These are phyloP conservation scores for Zizania latifolia DNA, from an alignment of 176 grass and related monocot species.

Conservation along the genomic window DNA sequence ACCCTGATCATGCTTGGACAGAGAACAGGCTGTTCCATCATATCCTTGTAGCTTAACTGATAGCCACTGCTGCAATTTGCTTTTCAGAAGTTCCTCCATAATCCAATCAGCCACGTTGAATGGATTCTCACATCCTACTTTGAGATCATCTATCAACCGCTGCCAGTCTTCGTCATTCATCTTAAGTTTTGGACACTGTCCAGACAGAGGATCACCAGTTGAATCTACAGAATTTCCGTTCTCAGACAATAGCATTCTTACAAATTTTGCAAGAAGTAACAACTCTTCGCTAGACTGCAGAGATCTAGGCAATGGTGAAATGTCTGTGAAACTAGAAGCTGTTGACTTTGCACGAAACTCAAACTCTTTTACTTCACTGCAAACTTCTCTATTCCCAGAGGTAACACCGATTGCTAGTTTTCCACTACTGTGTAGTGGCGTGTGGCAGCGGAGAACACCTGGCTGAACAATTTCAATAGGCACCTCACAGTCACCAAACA, in stretches of 20 bases:
- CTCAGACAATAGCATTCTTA: slow-evolving; percentile 57
- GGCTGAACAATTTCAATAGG: slow-evolving; percentile 81
- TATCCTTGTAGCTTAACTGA: slow-evolving; percentile 40
- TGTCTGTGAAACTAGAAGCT: slow-evolving; percentile 26
- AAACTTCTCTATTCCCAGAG: slow-evolving; percentile 75
- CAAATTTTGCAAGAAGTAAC: slow-evolving; percentile 60
- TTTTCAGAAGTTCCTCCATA: slow-evolving; percentile 78
- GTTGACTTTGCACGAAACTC: slow-evolving; percentile 62
- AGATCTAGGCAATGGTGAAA: slow-evolving; percentile 29
- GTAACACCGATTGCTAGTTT: slow-evolving; percentile 68
- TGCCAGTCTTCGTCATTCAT: slow-evolving; percentile 48
- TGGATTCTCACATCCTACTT: slow-evolving; percentile 41
- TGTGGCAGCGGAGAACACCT: slow-evolving; percentile 79
- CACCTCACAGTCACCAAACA: slow-evolving; percentile 77
- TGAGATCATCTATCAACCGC: slow-evolving; percentile 45
- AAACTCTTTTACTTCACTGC: slow-evolving; percentile 80
- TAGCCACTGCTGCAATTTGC: slow-evolving; percentile 72
- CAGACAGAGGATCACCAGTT: slow-evolving; percentile 21
- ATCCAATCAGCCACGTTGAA: slow-evolving; percentile 54
- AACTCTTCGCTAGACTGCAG: slow-evolving; percentile 60
- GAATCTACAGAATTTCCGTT: slow-evolving; percentile 29
- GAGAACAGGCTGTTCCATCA: slow-evolving; percentile 34
- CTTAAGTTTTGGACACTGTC: slow-evolving; percentile 37
- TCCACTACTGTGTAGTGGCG: slow-evolving; percentile 57
- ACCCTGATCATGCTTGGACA: slow-evolving; percentile 87